Base-by-base conservation (phyloP, 768 basidiomycete genomes). In the Boletus reticulatus region DNA sequence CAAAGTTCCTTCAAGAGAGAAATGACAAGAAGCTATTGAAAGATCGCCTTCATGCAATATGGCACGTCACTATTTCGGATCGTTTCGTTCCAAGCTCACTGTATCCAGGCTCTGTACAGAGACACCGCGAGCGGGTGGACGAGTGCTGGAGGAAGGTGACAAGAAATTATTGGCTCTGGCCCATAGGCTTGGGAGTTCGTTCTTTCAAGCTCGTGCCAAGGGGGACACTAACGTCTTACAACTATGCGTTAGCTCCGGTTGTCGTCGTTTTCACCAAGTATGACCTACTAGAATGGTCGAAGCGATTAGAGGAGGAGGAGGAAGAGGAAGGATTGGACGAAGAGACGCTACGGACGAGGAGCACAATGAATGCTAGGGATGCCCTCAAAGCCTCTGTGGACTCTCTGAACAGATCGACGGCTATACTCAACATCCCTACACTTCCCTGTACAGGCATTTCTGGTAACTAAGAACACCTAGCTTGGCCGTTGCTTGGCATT, bases 221-320 rank as follows among this genome's bases (percentile, higher is more conserved):
- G 8, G 19, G 31, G 27, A 29, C 27, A 29, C 27, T 9, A 34
- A 48, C 20, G 24, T n/a, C 8, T 38, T 27, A 22, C 7, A n/a
- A 19, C 24, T 10, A 12, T 32, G 4, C 19, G 2, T 31, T 42
- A 57, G 56, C 36, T 9, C 56, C 51, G 1, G 51, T 57, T 4
- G 51, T 57, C 17, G 27, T 57, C n/a, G 36, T 57, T 11, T 57
- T 57, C 41, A 57, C 51, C 6, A 53, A 57, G 46, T 57, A 53
- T 7, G 56, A 57, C 48, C 12, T 48, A 4, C 41, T 57, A 4
- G 46, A 48, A 22, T 38, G 9, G 16, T 53, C 51, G 19, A 57
- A 57, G 42, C 11, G 22, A 20, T 31, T 46, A 9, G 46, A 56
- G 13, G 45, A 43, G 16, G 27, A 43, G 6, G 51, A 38, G 4